phyloP scores from a whole-genome alignment of 345 rosid species.

The Zanthoxylum bungeanum region DNA sequence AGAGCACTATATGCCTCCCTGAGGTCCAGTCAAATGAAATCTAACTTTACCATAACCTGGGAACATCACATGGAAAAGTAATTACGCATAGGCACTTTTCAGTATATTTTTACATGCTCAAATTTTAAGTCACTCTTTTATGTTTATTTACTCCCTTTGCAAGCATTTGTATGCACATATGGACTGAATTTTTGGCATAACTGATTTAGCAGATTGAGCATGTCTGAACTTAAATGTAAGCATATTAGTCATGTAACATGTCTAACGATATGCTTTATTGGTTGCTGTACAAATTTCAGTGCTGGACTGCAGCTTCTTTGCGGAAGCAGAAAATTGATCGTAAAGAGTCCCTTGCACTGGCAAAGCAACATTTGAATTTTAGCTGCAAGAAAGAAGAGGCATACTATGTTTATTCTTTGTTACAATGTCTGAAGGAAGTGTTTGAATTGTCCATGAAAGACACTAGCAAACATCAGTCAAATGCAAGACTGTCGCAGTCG shows the following conservation, averaged over 20 bases:
- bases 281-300: conserved; percentile 43
- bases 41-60: background rate
- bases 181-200: background rate
- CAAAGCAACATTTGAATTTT: conserved; percentile 58
- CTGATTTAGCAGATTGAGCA: background rate
- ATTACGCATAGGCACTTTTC: background rate
- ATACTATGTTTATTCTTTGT: conserved; percentile 45
- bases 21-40: background rate
- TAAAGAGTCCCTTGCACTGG: conserved; percentile 64
- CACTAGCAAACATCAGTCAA: conserved; percentile 19
- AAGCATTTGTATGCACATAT: background rate
- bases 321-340: conserved; percentile 56
- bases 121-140: background rate
- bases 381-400: conserved; percentile 63
- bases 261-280: conserved; percentile 1
- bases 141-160: no score
- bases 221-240: background rate
- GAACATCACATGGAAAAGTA: background rate
- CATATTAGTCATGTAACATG: background rate
- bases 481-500: conserved; percentile 22
- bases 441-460: no score
- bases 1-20: background rate
- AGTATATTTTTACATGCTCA: background rate
- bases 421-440: no score
- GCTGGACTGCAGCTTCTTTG: conserved; percentile 80